A percentile compares a stretch with the other conserved stretches of the same genome.
These are phyloP conservation scores for Neonectria punicea DNA, from an alignment of 2,329 filamentous ascomycete genomes.

Conservation along the genomic window DNA sequence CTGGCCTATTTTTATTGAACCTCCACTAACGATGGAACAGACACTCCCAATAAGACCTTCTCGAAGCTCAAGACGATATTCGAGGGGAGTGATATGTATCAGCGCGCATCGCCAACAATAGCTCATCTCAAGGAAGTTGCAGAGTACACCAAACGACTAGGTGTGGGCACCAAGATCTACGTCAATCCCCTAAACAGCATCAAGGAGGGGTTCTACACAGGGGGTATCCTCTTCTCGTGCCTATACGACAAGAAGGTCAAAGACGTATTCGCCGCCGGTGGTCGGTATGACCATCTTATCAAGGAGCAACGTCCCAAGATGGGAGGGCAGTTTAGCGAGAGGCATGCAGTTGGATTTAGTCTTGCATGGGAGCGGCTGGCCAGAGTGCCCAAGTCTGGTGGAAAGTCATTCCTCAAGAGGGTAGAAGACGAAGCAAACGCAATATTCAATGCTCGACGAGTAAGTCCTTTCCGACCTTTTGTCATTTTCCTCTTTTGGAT, in stretches of 20 bases:
- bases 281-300: slow-evolving; percentile 91
- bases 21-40: slow-evolving; percentile 45
- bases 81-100: slow-evolving; percentile 73
- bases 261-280: slow-evolving; percentile 92
- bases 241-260: slow-evolving; percentile 85
- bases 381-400: slow-evolving; percentile 67
- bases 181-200: slow-evolving; percentile 87
- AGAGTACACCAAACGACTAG: slow-evolving; percentile 79
- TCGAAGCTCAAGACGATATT: slow-evolving; percentile 68
- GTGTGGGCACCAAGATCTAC: slow-evolving; percentile 81
- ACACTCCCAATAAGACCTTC: slow-evolving; percentile 67
- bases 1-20: not conserved
- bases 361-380: slow-evolving; percentile 87
- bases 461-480: slow-evolving; percentile 53
- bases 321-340: slow-evolving; percentile 69
- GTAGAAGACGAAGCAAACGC: slow-evolving; percentile 68
- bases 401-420: slow-evolving; percentile 75
- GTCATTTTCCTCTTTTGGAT: not conserved
- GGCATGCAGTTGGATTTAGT: slow-evolving; percentile 92
- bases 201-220: slow-evolving; percentile 90
- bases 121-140: slow-evolving; percentile 83
- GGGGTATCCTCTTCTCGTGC: slow-evolving; percentile 90
- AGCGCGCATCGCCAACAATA: slow-evolving; percentile 79
- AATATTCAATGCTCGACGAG: slow-evolving; percentile 71
- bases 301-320: slow-evolving; percentile 81